These are phyloP conservation scores for Karstenula rhodostoma DNA, from an alignment of 2,329 filamentous ascomycete species.

Conservation along the genomic window DNA sequence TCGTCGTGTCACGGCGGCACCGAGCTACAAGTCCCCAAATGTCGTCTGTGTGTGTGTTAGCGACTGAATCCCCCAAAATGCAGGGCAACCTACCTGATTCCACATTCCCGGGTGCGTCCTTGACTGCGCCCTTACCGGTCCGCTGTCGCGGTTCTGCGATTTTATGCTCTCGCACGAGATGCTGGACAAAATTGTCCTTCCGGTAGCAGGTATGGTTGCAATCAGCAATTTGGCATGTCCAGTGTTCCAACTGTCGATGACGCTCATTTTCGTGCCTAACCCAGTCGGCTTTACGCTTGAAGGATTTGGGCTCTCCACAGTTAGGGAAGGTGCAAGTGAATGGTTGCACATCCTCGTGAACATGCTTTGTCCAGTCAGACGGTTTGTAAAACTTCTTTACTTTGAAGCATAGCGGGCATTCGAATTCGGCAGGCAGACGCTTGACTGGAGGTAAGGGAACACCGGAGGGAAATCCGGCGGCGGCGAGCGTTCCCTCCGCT, in stretches of 20 bases:
- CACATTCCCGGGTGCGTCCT: conserved; percentile 33
- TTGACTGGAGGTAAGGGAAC: conserved; percentile 83
- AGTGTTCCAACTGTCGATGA: conserved; percentile 89
- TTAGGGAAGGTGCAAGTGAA: conserved; percentile 90
- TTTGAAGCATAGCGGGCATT: conserved; percentile 87
- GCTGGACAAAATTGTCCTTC: conserved; percentile 91
- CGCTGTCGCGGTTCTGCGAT: conserved; percentile 82
- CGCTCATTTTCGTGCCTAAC: conserved; percentile 92
- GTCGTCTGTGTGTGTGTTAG: conserved; percentile 57
- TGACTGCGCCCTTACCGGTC: conserved; percentile 59
- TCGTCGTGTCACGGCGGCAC: conserved; percentile 75
- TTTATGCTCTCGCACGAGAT: conserved; percentile 91
- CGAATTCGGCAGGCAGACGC: conserved; percentile 83
- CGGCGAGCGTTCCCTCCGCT: conserved; percentile 72
- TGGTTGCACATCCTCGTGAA: conserved; percentile 91
- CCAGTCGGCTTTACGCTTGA: conserved; percentile 96
- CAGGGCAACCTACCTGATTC: conserved; percentile 37
- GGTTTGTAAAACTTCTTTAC: conserved; percentile 88
- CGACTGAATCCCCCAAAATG: neutral
- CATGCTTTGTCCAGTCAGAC: conserved; percentile 96
- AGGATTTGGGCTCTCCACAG: conserved; percentile 86
- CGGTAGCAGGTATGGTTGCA: conserved; percentile 85
- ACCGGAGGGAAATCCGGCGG: conserved; percentile 79
- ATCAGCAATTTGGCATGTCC: conserved; percentile 82
- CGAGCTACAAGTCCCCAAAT: conserved; percentile 81